These are phyloP conservation scores for Plectranthus barbatus DNA, from an alignment of 257 asterid species.

Conservation along the genomic window DNA sequence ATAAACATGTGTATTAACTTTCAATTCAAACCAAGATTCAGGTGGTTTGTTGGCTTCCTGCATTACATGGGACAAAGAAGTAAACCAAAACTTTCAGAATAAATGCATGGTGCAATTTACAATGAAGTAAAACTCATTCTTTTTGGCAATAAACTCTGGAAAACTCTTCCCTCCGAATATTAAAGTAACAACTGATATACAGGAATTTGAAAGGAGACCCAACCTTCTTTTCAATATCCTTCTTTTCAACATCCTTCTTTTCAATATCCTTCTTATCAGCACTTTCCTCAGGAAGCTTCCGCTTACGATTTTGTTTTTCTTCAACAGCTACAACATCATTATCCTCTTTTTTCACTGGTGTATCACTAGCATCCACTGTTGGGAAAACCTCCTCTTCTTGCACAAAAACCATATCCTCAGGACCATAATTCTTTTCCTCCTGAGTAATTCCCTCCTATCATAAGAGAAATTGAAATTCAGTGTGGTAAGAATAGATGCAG, in stretches of 20 bases:
- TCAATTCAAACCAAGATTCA: conserved; percentile 91
- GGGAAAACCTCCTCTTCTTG: conserved; percentile 65
- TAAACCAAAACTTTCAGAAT: neutral
- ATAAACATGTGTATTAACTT: conserved; percentile 95
- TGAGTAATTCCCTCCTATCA: conserved; percentile 45
- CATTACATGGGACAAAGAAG: conserved; percentile 1
- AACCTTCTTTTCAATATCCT: conserved; percentile 68
- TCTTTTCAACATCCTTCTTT: conserved; percentile 65
- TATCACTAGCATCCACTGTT: conserved; percentile 24
- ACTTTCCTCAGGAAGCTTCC: conserved; percentile 51
- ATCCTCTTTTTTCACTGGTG: conserved; percentile 26
- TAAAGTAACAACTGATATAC: neutral
- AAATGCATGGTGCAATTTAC: neutral
- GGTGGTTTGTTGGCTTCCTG: conserved; percentile 98
- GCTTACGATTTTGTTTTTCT: conserved; percentile 46
- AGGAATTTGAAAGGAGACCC: conserved; percentile 5
- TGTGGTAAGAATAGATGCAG: conserved; percentile 3
- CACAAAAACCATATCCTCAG: conserved; percentile 70
- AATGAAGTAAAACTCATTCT: neutral
- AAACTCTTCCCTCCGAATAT: conserved; percentile 7
- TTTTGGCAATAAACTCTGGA: neutral
- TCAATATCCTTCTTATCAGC: conserved; percentile 53
- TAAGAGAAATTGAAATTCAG: conserved; percentile 1
- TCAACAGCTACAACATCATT: conserved; percentile 27
- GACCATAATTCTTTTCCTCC: conserved; percentile 36